Evolutionary conservation across 2,329 filamentous ascomycete genomes (phyloP).

Genomic region (Chaetomiaceae sp.): DNA sequence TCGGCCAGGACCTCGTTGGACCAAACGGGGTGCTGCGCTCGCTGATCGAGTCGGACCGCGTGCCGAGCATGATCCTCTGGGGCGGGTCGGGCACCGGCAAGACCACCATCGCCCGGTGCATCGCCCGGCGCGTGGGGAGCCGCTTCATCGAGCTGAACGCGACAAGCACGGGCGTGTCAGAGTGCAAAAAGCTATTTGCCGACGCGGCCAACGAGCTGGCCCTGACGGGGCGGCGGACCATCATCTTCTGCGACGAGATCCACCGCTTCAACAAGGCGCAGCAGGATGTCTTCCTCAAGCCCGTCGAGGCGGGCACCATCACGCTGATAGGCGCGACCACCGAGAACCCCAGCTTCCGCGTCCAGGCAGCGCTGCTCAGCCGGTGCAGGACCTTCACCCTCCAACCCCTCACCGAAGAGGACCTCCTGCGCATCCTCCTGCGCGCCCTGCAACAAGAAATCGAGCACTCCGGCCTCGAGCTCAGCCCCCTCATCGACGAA

Average conservation of each 20-base stretch:
- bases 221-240: constrained; percentile 83
- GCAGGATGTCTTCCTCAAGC: constrained; percentile 90
- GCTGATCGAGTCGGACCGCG: constrained; percentile 77
- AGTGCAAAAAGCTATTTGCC: constrained; percentile 87
- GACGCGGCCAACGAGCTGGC: constrained; percentile 77
- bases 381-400: constrained; percentile 89
- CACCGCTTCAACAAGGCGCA: constrained; percentile 88
- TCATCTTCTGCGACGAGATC: constrained; percentile 97
- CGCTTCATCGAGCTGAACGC: constrained; percentile 96
- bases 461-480: constrained; percentile 31
- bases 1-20: constrained; percentile 87
- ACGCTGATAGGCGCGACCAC: constrained; percentile 94
- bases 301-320: constrained; percentile 85
- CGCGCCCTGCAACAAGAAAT: constrained; percentile 67
- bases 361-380: constrained; percentile 81
- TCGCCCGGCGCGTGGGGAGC: constrained; percentile 75
- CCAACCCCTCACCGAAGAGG: constrained; percentile 64
- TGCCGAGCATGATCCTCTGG: constrained; percentile 96
- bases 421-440: constrained; percentile 68
- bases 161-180: constrained; percentile 78
- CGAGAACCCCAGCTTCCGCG: constrained; percentile 93
- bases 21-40: constrained; percentile 76
- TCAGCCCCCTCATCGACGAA: constrained; percentile 61
- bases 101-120: constrained; percentile 87
- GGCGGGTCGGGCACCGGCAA: constrained; percentile 77